Percentiles rank a stretch among this genome's conserved stretches.
Conservation (phyloP, 257 asterid species). For the Lavandula angustifolia region DNA sequence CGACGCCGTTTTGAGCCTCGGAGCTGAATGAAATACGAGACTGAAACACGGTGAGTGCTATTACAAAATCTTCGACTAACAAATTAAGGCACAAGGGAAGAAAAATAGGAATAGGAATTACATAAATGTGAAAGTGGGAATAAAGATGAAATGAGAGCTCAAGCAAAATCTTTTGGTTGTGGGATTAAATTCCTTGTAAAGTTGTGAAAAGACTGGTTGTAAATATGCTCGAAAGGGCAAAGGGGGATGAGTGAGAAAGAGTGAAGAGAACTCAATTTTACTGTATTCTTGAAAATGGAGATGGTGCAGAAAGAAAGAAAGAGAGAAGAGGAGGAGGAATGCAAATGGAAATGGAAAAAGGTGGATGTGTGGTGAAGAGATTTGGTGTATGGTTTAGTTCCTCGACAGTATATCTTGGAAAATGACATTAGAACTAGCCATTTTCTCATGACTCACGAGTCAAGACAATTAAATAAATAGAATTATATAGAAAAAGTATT, state of each 20-base stretch:
- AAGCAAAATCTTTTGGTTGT: conserved; percentile 6
- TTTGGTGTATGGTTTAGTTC: conserved; percentile 56
- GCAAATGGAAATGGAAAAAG: conserved; percentile 22
- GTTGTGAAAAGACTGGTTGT: conserved; percentile 41
- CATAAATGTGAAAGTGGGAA: conserved; percentile 19
- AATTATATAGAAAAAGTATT: not conserved
- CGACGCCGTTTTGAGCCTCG: too few species aligned
- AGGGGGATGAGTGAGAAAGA: conserved; percentile 34
- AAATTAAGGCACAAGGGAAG: conserved; percentile 18
- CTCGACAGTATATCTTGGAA: conserved; percentile 88
- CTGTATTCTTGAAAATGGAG: conserved; percentile 40
- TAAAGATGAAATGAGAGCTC: conserved; percentile 13
- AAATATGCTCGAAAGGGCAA: conserved; percentile 39
- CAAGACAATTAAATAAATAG: conserved; percentile 46
- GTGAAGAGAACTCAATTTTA: conserved; percentile 29
- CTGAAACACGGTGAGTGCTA: not conserved
- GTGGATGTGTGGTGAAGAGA: conserved; percentile 31
- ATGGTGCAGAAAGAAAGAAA: conserved; percentile 34
- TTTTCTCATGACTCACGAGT: conserved; percentile 48
- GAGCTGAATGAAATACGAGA: too few species aligned
- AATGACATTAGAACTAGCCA: conserved; percentile 75
- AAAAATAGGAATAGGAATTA: conserved; percentile 2
- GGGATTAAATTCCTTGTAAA: conserved; percentile 36
- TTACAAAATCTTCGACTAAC: too few species aligned
- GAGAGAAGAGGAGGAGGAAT: conserved; percentile 4